These are phyloP conservation scores for Dimocarpus longan DNA, from an alignment of 345 rosid species.

Conservation along the genomic window DNA sequence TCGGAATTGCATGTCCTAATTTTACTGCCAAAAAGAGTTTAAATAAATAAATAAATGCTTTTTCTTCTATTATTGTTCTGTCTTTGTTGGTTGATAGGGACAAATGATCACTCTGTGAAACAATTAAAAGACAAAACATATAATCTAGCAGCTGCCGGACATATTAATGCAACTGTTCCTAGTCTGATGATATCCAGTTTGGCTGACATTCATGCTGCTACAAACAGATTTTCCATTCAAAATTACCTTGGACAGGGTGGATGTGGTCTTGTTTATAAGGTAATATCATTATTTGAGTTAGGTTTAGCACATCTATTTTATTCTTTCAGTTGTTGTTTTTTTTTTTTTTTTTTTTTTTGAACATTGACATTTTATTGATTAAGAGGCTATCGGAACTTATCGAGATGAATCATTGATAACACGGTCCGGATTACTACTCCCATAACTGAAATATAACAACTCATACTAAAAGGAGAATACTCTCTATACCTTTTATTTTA, in stretches of 20 bases:
- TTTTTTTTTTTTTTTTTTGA: too few relatives aligned
- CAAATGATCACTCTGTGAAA: neutral
- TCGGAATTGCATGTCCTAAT: neutral
- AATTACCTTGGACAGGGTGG: slow-evolving; percentile 49
- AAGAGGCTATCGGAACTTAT: too few relatives aligned
- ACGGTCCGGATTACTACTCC: too few relatives aligned
- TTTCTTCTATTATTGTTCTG: too few relatives aligned
- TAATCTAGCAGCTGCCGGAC: neutral
- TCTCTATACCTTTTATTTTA: too few relatives aligned
- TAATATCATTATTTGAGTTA: neutral
- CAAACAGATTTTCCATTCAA: slow-evolving; percentile 32
- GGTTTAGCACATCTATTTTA: neutral
- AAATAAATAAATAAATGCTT: too few relatives aligned
- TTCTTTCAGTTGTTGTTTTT: too few relatives aligned
- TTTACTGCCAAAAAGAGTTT: too few relatives aligned
- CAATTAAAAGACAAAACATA: neutral
- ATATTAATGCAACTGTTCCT: slow-evolving; percentile 20
- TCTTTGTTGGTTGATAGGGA: neutral
- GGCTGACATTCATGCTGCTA: slow-evolving; percentile 33
- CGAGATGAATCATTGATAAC: too few relatives aligned
- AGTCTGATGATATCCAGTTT: slow-evolving; percentile 27
- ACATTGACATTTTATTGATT: too few relatives aligned
- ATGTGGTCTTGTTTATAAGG: slow-evolving; percentile 46
- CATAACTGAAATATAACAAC: too few relatives aligned
- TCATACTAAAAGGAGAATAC: too few relatives aligned